Percentiles rank a stretch among this genome's conserved stretches.
phyloP scores from a whole-genome alignment of 78 protist genomes.

The Tieghemostelium lacteum region DNA sequence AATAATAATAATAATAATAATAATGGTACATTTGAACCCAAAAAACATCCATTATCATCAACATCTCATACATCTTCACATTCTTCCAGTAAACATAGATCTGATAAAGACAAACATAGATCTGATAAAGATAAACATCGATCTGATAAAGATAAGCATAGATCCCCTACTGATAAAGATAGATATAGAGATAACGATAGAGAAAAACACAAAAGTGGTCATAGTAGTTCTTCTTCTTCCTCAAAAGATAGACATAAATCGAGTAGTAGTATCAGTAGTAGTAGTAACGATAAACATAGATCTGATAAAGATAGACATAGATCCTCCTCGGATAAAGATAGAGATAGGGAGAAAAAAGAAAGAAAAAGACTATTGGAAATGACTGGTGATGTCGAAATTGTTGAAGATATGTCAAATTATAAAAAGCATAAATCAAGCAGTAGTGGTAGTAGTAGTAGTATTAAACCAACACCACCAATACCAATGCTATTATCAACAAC shows the following conservation, averaged over 20 bases:
- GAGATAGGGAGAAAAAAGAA: not conserved
- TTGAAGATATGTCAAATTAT: too few relatives aligned
- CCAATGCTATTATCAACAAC: too few relatives aligned
- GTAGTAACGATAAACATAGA: not conserved
- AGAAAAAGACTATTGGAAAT: too few relatives aligned
- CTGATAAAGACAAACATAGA: not conserved
- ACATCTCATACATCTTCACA: too few relatives aligned
- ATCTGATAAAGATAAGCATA: constrained; percentile 32
- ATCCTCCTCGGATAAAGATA: not conserved
- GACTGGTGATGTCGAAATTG: too few relatives aligned
- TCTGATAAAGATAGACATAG: constrained; percentile 27
- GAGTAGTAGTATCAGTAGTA: not conserved
- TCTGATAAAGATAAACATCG: not conserved
- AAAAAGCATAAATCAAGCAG: too few relatives aligned
- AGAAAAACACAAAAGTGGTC: not conserved
- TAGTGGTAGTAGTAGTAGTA: not conserved
- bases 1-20: too few relatives aligned
- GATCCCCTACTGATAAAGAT: not conserved
- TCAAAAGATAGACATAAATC: not conserved
- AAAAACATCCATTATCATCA: too few relatives aligned
- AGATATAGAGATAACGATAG: not conserved
- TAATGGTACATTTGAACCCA: too few relatives aligned
- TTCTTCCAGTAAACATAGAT: too few relatives aligned
- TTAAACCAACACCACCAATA: too few relatives aligned
- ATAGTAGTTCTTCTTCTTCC: too few relatives aligned